Evolutionary conservation across 192 early-diverging fungal species (phyloP).

Genomic region (Linderina pennispora): DNA sequence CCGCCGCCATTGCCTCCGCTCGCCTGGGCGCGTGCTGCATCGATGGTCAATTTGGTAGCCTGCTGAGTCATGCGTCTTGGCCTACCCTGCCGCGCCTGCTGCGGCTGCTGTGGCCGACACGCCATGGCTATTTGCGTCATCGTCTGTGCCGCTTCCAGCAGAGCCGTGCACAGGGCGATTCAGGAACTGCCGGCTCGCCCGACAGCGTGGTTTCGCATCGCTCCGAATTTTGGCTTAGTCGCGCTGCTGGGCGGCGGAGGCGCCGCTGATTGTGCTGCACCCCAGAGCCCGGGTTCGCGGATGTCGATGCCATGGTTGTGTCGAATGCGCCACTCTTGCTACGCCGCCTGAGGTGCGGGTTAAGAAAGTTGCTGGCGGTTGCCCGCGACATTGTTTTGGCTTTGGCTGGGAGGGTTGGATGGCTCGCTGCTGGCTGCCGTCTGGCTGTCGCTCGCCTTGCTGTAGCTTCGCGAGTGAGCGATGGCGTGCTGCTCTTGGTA

Average conservation of each 20-base stretch:
- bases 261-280: too few relatives aligned
- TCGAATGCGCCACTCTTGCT: constrained; percentile 46
- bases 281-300: too few relatives aligned
- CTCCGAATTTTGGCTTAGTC: too few relatives aligned
- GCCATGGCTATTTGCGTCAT: constrained; percentile 11
- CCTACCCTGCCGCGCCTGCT: constrained; percentile 37
- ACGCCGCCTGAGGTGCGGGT: constrained; percentile 37
- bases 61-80: constrained; percentile 46
- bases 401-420: neutral
- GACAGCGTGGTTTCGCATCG: constrained; percentile 15
- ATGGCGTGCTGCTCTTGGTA: neutral
- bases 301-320: constrained; percentile 6
- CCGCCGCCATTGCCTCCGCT: constrained; percentile 3
- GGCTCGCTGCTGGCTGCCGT: neutral
- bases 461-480: constrained; percentile 3
- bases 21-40: constrained; percentile 32
- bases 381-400: constrained; percentile 41
- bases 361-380: constrained; percentile 44
- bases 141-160: constrained; percentile 8
- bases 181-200: constrained; percentile 15
- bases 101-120: constrained; percentile 33
- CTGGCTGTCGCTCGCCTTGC: neutral
- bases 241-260: too few relatives aligned
- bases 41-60: constrained; percentile 35
- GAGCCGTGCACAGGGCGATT: constrained; percentile 10